Percentiles rank a stretch among this genome's conserved stretches.
These are phyloP conservation scores for Rhododendron ovatum DNA, from an alignment of 148 eudicot species.

Conservation along the genomic window DNA sequence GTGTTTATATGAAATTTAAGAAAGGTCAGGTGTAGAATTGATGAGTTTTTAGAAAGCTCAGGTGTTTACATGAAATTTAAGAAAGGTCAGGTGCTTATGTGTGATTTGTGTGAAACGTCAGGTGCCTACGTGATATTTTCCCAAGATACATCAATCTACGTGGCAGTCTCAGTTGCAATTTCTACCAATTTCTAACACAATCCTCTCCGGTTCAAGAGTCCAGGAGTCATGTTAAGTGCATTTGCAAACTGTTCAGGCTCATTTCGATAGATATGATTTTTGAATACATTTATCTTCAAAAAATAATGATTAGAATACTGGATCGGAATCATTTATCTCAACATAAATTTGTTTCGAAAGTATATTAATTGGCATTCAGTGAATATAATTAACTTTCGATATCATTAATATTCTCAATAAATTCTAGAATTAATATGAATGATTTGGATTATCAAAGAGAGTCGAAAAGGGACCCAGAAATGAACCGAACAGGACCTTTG, in stretches of 20 bases:
- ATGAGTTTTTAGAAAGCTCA: too few species aligned
- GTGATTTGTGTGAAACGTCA: too few species aligned
- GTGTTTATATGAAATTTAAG: too few species aligned
- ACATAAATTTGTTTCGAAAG: neutral
- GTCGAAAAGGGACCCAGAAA: neutral
- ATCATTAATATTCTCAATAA: neutral
- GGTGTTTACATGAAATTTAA: too few species aligned
- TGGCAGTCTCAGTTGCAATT: neutral
- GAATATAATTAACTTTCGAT: neutral
- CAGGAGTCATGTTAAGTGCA: neutral
- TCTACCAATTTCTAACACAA: neutral
- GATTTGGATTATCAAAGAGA: neutral
- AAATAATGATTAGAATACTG: neutral
- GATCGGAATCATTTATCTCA: neutral
- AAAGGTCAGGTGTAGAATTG: too few species aligned
- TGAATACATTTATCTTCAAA: neutral
- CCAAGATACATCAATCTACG: too few species aligned
- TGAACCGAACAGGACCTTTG: neutral
- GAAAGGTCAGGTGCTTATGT: too few species aligned
- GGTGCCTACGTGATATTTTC: too few species aligned
- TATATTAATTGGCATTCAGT: neutral
- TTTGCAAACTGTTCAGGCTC: neutral
- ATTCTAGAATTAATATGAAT: neutral
- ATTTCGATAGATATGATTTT: neutral
- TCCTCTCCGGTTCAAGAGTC: neutral